Base-by-base conservation (phyloP, 139 green algal species). In the Diplosphaera chodatii region DNA sequence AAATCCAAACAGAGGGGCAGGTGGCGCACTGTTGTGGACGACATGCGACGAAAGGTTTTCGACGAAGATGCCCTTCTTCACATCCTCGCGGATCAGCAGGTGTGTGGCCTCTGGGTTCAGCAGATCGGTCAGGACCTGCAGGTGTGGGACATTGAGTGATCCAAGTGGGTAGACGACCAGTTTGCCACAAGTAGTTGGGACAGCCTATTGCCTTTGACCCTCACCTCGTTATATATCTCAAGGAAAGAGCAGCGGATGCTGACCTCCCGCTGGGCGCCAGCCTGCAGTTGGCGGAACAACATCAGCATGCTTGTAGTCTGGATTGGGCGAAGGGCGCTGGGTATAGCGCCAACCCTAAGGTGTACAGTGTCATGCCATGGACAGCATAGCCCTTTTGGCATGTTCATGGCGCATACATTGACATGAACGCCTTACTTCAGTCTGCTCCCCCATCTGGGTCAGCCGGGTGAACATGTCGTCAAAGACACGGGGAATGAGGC, bases 191-290 rank as follows among this genome's bases (percentile, higher is more conserved):
- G 71, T 32, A 92, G 70, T 64, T 86, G 80, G 72, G 33, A 75
- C 32, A 72, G 72, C 22, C 20, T 63, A 25, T 87, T 81, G 66
- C 83, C 79, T 25, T 96, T 71, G 64, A 97, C 81, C 74, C 98
- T 90, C 40, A 85, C 85, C 78, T 99, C 94, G 68, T 98, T 98
- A 86, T 99, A 99, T 40, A 98, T 97, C 86, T 99, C 91, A 27
- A 96, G 41, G 59, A 83, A 81, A n/a, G 63, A 76, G 74, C 82
- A 80, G 32, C 34, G 56, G 32, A 67, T 25, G n/a, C 16, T 4
- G 16, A 59, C 48, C 3, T 59, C 48, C 48, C 48, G 13, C 48
- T 79, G 31, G 62, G 68, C 20, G 64, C 64, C 63, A 48, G 63
- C 70, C 28, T 70, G 70, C 25, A 18, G 70, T 23, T 25, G 48